A percentile compares a stretch with the other conserved stretches of the same genome.
These are phyloP conservation scores for Kodamaea suecica DNA, from an alignment of 1,139 yeast species.

Conservation along the genomic window DNA sequence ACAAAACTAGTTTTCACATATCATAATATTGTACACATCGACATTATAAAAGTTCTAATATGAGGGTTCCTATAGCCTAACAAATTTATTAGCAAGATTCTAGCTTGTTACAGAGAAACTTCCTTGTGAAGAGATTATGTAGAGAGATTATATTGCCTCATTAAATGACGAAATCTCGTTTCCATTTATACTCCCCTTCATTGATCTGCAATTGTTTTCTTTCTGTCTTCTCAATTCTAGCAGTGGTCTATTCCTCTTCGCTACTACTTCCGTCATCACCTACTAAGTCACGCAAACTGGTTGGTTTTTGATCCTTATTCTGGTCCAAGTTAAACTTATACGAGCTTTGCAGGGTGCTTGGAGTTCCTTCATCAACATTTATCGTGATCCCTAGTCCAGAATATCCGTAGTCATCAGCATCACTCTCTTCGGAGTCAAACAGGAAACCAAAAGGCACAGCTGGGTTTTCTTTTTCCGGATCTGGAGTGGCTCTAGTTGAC, in stretches of 20 bases:
- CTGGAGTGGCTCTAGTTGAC: conserved; percentile 2
- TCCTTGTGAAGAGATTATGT: too few relatives aligned
- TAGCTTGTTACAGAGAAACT: too few relatives aligned
- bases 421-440: conserved; percentile 27
- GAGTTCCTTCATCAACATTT: conserved; percentile 22
- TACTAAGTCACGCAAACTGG: conserved; percentile 41
- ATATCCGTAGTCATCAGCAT: conserved; percentile 24
- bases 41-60: too few relatives aligned
- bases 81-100: too few relatives aligned
- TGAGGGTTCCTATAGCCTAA: too few relatives aligned
- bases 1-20: too few relatives aligned
- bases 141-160: too few relatives aligned
- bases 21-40: too few relatives aligned
- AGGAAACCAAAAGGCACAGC: conserved; percentile 4
- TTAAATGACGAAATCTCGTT: too few relatives aligned
- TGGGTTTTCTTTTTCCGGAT: conserved; percentile 2
- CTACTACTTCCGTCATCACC: conserved; percentile 37
- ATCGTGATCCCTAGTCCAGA: conserved; percentile 18
- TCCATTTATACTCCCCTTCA: too few relatives aligned
- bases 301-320: conserved; percentile 25
- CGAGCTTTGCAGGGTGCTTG: conserved; percentile 1
- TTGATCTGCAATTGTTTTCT: too few relatives aligned
- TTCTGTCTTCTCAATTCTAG: too few relatives aligned
- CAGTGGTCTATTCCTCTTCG: conserved; percentile 38
- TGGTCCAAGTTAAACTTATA: neutral